Conservation (phyloP, 257 asterid genomes). For the Penstemon eatonii region DNA sequence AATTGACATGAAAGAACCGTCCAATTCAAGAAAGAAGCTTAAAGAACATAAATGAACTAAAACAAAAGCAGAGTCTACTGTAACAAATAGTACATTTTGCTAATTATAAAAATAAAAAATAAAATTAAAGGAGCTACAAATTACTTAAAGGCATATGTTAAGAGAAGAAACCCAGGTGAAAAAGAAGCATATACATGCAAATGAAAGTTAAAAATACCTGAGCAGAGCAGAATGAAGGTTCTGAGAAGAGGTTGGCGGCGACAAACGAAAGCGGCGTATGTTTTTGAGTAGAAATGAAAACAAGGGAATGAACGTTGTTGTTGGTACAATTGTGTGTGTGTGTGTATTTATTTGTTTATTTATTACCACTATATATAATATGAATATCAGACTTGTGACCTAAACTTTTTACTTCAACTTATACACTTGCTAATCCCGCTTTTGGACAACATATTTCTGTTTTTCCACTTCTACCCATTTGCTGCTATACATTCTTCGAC, state of each 20-base stretch:
- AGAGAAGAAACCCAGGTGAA: constrained; percentile 14
- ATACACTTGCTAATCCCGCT: constrained; percentile 11
- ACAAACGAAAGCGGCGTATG: constrained; percentile 42
- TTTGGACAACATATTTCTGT: background rate
- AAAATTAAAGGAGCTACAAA: background rate
- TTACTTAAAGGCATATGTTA: background rate
- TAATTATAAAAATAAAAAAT: background rate
- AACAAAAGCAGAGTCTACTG: background rate
- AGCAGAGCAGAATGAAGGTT: constrained; percentile 22
- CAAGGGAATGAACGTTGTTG: constrained; percentile 30
- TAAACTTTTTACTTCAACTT: constrained; percentile 28
- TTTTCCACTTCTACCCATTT: too few relatives aligned
- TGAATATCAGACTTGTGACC: constrained; percentile 26
- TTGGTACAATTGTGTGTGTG: constrained; percentile 1
- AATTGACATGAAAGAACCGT: constrained; percentile 9
- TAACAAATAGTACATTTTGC: background rate
- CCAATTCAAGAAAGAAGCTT: constrained; percentile 6
- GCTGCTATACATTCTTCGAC: too few relatives aligned
- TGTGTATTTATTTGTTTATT: background rate
- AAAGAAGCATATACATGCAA: constrained; percentile 28
- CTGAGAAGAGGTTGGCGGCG: constrained; percentile 47
- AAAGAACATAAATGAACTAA: constrained; percentile 20
- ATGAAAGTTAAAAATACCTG: background rate
- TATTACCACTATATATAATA: background rate
- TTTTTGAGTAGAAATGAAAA: constrained; percentile 23